Percentiles rank a stretch among this genome's conserved stretches.
Evolutionary conservation across 768 basidiomycete genomes (phyloP).

Genomic region (Mycena latifolia): DNA sequence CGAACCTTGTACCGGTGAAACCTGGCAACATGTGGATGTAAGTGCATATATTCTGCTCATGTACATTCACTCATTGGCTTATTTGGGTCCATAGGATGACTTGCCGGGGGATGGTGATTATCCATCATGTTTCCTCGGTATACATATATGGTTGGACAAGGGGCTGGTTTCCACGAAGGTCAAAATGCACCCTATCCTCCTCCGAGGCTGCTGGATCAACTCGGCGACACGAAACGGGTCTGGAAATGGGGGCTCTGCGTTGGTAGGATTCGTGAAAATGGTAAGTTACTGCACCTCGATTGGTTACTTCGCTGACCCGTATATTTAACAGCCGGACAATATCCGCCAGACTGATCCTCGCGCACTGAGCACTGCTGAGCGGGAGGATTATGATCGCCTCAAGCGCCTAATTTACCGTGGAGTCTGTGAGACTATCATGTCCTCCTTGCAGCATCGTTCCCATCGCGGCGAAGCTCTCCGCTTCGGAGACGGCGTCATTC

Average conservation of each 20-base stretch:
- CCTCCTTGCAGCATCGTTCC: background rate
- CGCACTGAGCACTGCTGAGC: background rate
- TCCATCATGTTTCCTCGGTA: background rate
- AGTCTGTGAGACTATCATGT: background rate
- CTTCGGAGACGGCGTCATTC: background rate
- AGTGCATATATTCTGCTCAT: background rate
- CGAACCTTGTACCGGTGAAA: background rate
- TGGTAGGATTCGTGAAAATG: constrained; percentile 7
- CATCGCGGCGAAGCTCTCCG: background rate
- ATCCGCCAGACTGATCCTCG: background rate
- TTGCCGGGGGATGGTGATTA: background rate
- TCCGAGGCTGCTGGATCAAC: constrained; percentile 4
- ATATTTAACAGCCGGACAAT: background rate
- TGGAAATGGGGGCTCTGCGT: background rate
- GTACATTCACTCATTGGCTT: background rate
- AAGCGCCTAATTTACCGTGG: background rate
- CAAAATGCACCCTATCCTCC: constrained; percentile 6
- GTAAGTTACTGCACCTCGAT: background rate
- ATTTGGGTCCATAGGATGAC: background rate
- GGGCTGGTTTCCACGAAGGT: constrained; percentile 8
- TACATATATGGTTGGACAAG: constrained; percentile 1
- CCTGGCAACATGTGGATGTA: background rate
- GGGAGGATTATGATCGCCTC: background rate
- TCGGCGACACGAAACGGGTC: background rate
- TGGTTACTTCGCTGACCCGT: background rate